Conservation (phyloP, 768 basidiomycete genomes). For the Clavulina sp. region DNA sequence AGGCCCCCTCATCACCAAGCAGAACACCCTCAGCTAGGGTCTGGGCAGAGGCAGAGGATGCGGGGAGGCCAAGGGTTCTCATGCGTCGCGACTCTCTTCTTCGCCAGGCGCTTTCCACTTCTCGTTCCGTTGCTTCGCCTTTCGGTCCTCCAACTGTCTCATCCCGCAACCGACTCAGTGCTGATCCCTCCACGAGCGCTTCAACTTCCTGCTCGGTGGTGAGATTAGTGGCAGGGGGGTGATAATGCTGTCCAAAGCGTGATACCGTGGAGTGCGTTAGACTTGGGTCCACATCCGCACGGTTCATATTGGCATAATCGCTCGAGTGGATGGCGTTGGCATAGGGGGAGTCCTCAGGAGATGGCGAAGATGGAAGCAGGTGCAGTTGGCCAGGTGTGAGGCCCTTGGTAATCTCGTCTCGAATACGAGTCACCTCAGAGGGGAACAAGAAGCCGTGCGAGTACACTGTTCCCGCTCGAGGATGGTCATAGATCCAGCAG, state of each 20-base stretch:
- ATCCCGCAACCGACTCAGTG: conserved; percentile 45
- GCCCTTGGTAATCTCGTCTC: conserved; percentile 23
- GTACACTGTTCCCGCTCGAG: conserved; percentile 87
- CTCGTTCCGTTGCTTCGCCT: conserved; percentile 7
- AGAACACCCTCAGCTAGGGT: conserved; percentile 5
- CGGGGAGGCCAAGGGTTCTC: conserved; percentile 7
- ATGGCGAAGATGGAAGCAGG: not conserved
- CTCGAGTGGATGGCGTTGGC: conserved; percentile 6
- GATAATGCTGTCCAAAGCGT: conserved; percentile 63
- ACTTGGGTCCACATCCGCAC: conserved; percentile 13
- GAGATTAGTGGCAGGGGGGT: conserved; percentile 47
- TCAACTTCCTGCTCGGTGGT: conserved; percentile 60
- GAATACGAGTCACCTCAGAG: conserved; percentile 59
- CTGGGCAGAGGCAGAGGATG: not conserved
- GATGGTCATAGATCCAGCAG: conserved; percentile 98
- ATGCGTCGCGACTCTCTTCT: conserved; percentile 14
- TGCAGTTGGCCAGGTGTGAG: not conserved
- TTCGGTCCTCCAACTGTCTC: not conserved
- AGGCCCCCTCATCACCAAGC: conserved; percentile 13
- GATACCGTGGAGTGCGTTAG: conserved; percentile 71
- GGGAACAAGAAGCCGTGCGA: conserved; percentile 93
- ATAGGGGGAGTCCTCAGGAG: not conserved
- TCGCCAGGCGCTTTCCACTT: conserved; percentile 13
- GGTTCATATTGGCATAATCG: conserved; percentile 3
- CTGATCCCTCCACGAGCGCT: conserved; percentile 82